phyloP scores from a whole-genome alignment of 495 filamentous ascomycete species.

The Neurospora sp. region DNA sequence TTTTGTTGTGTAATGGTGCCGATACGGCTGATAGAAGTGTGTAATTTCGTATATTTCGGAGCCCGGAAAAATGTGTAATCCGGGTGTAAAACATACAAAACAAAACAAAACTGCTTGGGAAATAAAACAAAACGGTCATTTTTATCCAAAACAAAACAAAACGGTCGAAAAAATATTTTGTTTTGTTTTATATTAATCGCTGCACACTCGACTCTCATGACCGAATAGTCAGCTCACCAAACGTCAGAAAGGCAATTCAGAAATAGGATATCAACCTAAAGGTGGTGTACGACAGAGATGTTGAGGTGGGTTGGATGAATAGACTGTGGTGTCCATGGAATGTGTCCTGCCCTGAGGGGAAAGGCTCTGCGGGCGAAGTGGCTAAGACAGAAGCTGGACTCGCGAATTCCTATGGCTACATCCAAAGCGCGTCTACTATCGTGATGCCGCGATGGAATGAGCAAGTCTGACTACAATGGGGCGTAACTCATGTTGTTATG shows the following conservation, averaged over 20 bases:
- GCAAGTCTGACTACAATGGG: background rate
- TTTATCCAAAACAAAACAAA: no score
- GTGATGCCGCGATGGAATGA: background rate
- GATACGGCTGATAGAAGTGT: no score
- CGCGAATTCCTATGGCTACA: background rate
- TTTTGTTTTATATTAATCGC: no score
- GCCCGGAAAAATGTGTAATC: no score
- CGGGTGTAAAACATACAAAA: no score
- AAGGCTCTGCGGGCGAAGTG: background rate
- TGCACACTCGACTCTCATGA: background rate
- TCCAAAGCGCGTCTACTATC: background rate
- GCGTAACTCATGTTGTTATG: background rate
- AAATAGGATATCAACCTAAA: background rate
- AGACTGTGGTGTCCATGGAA: background rate
- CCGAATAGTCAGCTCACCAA: background rate
- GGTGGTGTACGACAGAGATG: background rate
- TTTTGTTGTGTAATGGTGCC: no score
- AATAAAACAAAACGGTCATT: no score
- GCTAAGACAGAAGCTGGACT: background rate
- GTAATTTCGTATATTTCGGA: no score
- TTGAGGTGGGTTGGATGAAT: background rate
- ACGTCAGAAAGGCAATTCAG: background rate
- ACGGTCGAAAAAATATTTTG: no score
- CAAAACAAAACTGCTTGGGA: no score
- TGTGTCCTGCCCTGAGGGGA: background rate